Evolutionary conservation across 1,284 basidiomycete genomes (phyloP).

Genomic region (Dichomitus squalens): DNA sequence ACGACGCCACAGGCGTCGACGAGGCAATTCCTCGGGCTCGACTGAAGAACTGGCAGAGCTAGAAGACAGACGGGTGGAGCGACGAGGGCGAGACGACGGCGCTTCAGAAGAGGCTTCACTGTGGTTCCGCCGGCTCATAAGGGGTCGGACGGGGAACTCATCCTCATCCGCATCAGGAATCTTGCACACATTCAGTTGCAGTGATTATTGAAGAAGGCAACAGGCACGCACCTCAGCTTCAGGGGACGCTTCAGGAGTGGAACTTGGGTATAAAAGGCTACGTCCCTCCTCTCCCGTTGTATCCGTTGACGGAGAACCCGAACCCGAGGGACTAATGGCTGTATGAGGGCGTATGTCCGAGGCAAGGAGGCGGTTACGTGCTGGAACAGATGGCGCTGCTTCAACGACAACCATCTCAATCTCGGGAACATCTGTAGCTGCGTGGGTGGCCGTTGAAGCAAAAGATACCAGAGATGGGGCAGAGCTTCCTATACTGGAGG

Average conservation of each 20-base stretch:
- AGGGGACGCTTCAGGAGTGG: constrained; percentile 5
- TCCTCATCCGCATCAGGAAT: neutral
- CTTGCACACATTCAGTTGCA: neutral
- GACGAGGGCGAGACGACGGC: constrained; percentile 13
- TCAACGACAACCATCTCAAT: neutral
- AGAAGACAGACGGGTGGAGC: constrained; percentile 18
- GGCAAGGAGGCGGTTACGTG: too few relatives aligned
- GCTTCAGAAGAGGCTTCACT: constrained; percentile 8
- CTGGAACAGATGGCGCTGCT: neutral
- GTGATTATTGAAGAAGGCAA: neutral
- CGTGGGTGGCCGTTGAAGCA: neutral
- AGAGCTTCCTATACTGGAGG: neutral
- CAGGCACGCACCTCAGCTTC: constrained; percentile 18
- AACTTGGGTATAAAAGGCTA: constrained; percentile 16
- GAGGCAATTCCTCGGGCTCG: constrained; percentile 12
- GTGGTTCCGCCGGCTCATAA: constrained; percentile 1
- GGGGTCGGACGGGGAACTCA: neutral
- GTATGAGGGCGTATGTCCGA: neutral
- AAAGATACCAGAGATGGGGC: neutral
- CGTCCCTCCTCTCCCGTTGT: constrained; percentile 11
- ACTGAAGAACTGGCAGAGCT: constrained; percentile 23
- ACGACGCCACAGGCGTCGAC: constrained; percentile 7
- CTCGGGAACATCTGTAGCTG: neutral
- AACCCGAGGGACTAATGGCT: constrained; percentile 3
- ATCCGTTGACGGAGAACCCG: constrained; percentile 9